Evolutionary conservation across 2,329 filamentous ascomycete species (phyloP), one percentile per base, ranked within the genome.

Genomic region (Botrytis byssoidea): DNA sequence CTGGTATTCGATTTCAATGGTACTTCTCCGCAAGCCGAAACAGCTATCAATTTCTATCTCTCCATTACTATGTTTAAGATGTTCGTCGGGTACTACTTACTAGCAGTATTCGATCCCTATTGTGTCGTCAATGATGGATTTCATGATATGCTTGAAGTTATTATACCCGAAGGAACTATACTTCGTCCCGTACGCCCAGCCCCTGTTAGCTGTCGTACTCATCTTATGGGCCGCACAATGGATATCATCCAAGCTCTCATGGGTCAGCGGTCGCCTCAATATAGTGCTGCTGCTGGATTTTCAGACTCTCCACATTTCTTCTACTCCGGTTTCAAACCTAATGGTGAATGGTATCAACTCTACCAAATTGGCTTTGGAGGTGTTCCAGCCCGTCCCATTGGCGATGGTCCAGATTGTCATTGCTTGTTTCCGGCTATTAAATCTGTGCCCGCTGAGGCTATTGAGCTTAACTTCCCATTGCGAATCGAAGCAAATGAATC

Each of bases 401-500:
- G 69, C 9, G 69, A 71, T 64, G 69, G 69, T 25, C 59, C 59
- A 32, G 59, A 64, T 63, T 71, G 59, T 35, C 69, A 71, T 40
- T 63, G 69, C 32, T 51, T 71, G n/a, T 71, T 71, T 42, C 69
- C 59, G 32, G 59, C 69, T 8, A 64, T 64, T 8, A 64, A 71
- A 55, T 71, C 69, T 40, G 42, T 71, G 22, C 69, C 69, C 20
- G 63, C 32, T 63, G 69, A 71, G 48, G 69, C 29, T 40, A 71
- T 71, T 22, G 69, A 71, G 46, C 69, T 71, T 7, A 71, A 64
- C 40, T 71, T 71, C 20, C 69, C 59, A 37, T n/a, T 64, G 4
- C 69, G 69, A 9, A 71, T 71, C 16, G 69, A 71, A 63, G 69
- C 69, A 29, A 70, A 70, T 63, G 68, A 70, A 63, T 70, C 68